Conservation (phyloP, 2,329 filamentous ascomycete species). For the Ophiostoma sp. region DNA sequence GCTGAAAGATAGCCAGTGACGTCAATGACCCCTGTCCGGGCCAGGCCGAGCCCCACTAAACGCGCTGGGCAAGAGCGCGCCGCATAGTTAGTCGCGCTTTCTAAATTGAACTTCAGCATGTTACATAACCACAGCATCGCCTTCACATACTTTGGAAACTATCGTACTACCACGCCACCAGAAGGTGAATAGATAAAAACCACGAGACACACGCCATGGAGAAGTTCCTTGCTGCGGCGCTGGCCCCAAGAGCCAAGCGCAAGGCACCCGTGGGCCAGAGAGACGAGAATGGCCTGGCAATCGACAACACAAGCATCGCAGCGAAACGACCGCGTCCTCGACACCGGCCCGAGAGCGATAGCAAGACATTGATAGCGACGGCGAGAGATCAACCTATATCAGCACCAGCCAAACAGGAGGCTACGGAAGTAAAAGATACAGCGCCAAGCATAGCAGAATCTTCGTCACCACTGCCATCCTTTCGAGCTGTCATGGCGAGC, state of each 20-base stretch:
- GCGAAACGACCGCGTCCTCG: background rate
- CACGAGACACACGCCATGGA: background rate
- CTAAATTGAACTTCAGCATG: background rate
- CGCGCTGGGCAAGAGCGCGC: background rate
- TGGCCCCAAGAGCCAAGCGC: background rate
- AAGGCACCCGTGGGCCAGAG: background rate
- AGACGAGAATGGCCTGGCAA: background rate
- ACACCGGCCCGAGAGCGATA: background rate
- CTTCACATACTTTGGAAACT: background rate
- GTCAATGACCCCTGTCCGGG: background rate
- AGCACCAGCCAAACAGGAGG: background rate
- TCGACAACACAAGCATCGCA: background rate
- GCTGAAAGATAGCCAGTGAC: background rate
- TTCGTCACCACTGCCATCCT: slow-evolving; percentile 13
- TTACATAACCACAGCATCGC: background rate
- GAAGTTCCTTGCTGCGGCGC: background rate
- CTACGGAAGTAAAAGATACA: too few species aligned
- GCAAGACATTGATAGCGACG: background rate
- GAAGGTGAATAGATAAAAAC: background rate
- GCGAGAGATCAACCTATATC: background rate
- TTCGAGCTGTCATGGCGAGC: slow-evolving; percentile 2
- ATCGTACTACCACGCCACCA: background rate
- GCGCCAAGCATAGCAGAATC: background rate
- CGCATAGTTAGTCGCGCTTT: background rate
- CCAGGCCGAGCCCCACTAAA: slow-evolving; percentile 5